phyloP scores from a whole-genome alignment of 768 basidiomycete species.

The Pleurotus eryngii region DNA sequence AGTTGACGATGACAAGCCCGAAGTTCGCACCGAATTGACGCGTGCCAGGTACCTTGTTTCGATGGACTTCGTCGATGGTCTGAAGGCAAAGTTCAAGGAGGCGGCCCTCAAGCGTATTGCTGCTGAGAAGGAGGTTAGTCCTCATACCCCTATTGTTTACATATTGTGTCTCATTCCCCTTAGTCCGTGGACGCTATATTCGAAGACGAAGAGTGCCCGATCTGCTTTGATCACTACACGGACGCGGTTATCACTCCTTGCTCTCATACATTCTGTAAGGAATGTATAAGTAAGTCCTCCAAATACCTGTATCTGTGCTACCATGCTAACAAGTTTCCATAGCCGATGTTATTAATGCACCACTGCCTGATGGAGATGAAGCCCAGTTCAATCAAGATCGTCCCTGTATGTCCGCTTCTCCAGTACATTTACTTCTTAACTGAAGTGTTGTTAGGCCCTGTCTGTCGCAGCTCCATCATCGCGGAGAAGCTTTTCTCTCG shows the following conservation, averaged over 20 bases:
- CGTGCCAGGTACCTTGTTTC: conserved; percentile 44
- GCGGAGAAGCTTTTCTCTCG: conserved; percentile 49
- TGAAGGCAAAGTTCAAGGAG: conserved; percentile 46
- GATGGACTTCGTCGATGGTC: conserved; percentile 43
- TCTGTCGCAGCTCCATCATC: conserved; percentile 53
- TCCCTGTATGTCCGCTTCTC: conserved; percentile 38
- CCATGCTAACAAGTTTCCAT: neutral
- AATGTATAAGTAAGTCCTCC: conserved; percentile 46
- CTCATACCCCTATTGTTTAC: neutral
- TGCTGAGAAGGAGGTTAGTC: conserved; percentile 50
- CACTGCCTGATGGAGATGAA: conserved; percentile 29
- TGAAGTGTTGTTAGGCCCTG: conserved; percentile 39
- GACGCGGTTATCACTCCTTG: conserved; percentile 58
- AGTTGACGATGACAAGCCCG: conserved; percentile 18
- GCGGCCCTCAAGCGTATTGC: conserved; percentile 39
- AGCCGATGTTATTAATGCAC: conserved; percentile 44
- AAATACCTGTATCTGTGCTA: neutral
- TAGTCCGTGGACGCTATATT: conserved; percentile 46
- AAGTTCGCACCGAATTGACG: conserved; percentile 37
- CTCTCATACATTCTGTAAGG: conserved; percentile 57
- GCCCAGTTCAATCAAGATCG: conserved; percentile 45
- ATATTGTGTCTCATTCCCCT: neutral
- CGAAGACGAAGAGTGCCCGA: conserved; percentile 60
- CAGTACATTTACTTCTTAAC: neutral
- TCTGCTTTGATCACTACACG: conserved; percentile 59